These are phyloP conservation scores for Russula sp. DNA, from an alignment of 768 basidiomycete species.

Conservation along the genomic window DNA sequence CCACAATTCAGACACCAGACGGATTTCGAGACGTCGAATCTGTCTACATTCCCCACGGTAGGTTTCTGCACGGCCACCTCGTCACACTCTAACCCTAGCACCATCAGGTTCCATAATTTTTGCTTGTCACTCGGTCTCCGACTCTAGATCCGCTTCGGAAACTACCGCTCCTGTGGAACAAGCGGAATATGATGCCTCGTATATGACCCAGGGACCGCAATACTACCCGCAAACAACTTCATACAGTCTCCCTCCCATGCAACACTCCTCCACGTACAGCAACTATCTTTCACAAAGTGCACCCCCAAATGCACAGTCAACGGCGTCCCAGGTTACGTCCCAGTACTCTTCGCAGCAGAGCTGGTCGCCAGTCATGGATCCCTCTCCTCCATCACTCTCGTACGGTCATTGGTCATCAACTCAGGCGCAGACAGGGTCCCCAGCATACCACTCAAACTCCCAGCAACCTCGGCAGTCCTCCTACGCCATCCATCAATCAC, in stretches of 20 bases:
- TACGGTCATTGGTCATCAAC: conserved; percentile 22
- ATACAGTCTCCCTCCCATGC: conserved; percentile 26
- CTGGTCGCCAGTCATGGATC: conserved; percentile 20
- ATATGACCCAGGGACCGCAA: conserved; percentile 25
- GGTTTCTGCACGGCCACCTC: conserved; percentile 27
- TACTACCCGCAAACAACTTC: conserved; percentile 26
- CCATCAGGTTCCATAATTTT: conserved; percentile 58
- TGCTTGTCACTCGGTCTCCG: conserved; percentile 60
- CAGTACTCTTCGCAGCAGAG: conserved; percentile 17
- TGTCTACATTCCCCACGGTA: conserved; percentile 87
- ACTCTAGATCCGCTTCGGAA: conserved; percentile 24
- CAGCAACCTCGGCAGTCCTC: conserved; percentile 28
- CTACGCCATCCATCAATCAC: conserved; percentile 24
- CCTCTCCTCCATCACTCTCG: conserved; percentile 32
- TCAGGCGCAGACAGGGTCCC: conserved; percentile 11
- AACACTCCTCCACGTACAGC: conserved; percentile 21
- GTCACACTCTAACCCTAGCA: conserved; percentile 12
- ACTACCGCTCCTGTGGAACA: conserved; percentile 18
- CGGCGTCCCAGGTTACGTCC: conserved; percentile 13
- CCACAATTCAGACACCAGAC: conserved; percentile 45
- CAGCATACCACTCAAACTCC: conserved; percentile 23
- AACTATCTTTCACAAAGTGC: conserved; percentile 13
- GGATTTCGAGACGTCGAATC: conserved; percentile 67
- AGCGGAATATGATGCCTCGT: conserved; percentile 24
- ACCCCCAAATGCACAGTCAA: conserved; percentile 10